Conservation (phyloP, 495 filamentous ascomycete species). For the Aspergillus steynii region DNA sequence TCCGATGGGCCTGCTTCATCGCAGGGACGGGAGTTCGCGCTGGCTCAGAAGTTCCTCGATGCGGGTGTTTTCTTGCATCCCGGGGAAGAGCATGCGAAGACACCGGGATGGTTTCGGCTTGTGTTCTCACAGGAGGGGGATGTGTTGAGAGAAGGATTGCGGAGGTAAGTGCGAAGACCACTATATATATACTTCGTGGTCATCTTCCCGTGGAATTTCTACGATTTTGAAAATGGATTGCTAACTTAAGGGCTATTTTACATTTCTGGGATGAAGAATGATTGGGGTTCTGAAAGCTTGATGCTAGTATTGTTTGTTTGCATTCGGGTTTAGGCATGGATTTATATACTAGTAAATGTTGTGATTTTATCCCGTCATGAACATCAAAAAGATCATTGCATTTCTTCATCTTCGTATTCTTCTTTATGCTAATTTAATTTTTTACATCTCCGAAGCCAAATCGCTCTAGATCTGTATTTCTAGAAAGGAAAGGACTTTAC, state of each 20-base stretch:
- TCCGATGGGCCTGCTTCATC: constrained; percentile 1
- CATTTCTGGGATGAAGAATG: neutral
- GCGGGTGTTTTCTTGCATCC: constrained; percentile 46
- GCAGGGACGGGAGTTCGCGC: constrained; percentile 28
- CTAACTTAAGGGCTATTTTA: too few relatives aligned
- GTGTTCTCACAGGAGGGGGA: constrained; percentile 41
- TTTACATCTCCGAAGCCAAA: neutral
- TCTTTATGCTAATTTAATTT: constrained; percentile 1
- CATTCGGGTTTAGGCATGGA: too few relatives aligned
- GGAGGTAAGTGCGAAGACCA: constrained; percentile 26
- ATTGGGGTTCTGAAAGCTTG: neutral
- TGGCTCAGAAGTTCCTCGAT: constrained; percentile 41
- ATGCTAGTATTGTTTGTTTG: neutral
- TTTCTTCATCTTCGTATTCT: constrained; percentile 4
- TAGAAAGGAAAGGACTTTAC: neutral
- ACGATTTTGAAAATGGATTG: too few relatives aligned
- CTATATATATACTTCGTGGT: too few relatives aligned
- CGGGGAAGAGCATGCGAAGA: constrained; percentile 40
- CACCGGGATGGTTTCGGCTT: constrained; percentile 50
- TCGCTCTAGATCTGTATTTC: constrained; percentile 14
- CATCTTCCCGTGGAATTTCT: too few relatives aligned
- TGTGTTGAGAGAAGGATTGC: constrained; percentile 33
- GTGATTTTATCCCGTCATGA: neutral
- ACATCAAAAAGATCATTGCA: neutral
- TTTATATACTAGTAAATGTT: too few relatives aligned